Evolutionary conservation across 2,329 filamentous ascomycete genomes (phyloP), one percentile per base, ranked within the genome.

Genomic region (Paraphoma chrysanthemicola): DNA sequence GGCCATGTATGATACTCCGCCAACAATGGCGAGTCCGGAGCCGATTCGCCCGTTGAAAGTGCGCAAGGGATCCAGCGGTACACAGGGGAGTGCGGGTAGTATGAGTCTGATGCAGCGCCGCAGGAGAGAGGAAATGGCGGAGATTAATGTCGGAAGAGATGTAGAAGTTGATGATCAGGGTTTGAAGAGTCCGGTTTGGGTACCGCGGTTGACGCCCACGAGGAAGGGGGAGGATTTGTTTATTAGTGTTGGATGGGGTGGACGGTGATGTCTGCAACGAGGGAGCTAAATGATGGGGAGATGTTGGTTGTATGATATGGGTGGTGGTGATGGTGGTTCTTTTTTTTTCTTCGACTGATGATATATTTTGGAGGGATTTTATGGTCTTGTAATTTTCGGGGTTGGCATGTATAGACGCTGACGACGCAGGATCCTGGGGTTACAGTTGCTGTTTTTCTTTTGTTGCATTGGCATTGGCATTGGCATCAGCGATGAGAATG

Each of bases 141-240:
- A 63, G 51, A 51, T 63, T 23, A 65, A 65, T 42, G 57, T 63
- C 9, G 62, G 62, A 14, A 42, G 62, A 12, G 62, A 65, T 14
- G 60, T 62, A 10, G 56, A 61, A 30, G 45, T 59, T 9, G 59
- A 62, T 16, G 62, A 59, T 6, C 66, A 66, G 18, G 63, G 63
- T 11, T 51, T 77, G 36, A 73, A 70, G 51, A 77, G 74, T 53
- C 86, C 86, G 0, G 81, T 82, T 1, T 89, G 87, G 86, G 80
- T 87, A 63, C 88, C 88, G 3, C 84, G 82, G 62, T 68, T 91
- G 65, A 91, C 89, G 44, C 89, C 89, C 2, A 88, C 86, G 54
- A 79, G 87, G 57, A 81, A 86, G 47, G 89, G 89, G 0, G 85
- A 88, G 28, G 88, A 91, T 69, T 68, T 91, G 56, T 88, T 84